Conservation (phyloP, 2,329 filamentous ascomycete genomes). For the Pezicula neosporulosa region DNA sequence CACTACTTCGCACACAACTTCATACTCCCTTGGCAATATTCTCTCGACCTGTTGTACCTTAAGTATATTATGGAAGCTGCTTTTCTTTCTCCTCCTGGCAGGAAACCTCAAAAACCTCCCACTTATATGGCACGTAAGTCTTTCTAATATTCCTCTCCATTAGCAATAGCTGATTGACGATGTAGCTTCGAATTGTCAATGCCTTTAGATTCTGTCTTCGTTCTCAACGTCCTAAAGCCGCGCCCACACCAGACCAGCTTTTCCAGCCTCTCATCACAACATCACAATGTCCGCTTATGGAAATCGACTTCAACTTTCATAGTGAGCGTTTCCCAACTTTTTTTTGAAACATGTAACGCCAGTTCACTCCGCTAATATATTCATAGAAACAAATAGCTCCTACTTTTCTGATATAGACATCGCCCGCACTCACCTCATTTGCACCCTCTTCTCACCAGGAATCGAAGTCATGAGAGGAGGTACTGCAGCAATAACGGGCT, state of each 20-base stretch:
- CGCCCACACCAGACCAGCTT: slow-evolving; percentile 47
- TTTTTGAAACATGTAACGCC: no score
- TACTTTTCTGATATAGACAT: slow-evolving; percentile 71
- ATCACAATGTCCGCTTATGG: slow-evolving; percentile 56
- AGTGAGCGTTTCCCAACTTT: slow-evolving; percentile 27
- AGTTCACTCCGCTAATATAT: not conserved
- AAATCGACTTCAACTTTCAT: slow-evolving; percentile 72
- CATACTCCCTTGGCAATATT: not conserved
- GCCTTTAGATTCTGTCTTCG: slow-evolving; percentile 41
- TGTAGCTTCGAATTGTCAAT: slow-evolving; percentile 30
- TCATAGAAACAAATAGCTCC: slow-evolving; percentile 57
- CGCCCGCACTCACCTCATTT: slow-evolving; percentile 61
- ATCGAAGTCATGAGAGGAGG: slow-evolving; percentile 31
- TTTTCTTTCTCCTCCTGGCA: slow-evolving; percentile 36
- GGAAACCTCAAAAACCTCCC: slow-evolving; percentile 58
- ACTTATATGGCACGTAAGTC: slow-evolving; percentile 57
- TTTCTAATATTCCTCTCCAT: not conserved
- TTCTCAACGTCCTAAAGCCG: slow-evolving; percentile 36
- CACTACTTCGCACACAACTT: not conserved
- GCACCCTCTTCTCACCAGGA: slow-evolving; percentile 36
- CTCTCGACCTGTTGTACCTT: slow-evolving; percentile 19
- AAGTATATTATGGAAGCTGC: slow-evolving; percentile 27
- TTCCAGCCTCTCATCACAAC: slow-evolving; percentile 62
- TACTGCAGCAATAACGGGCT: slow-evolving; percentile 25
- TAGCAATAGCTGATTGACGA: not conserved